These are phyloP conservation scores for Pseudocercospora cruenta DNA, from an alignment of 2,329 filamentous ascomycete genomes.

Conservation along the genomic window DNA sequence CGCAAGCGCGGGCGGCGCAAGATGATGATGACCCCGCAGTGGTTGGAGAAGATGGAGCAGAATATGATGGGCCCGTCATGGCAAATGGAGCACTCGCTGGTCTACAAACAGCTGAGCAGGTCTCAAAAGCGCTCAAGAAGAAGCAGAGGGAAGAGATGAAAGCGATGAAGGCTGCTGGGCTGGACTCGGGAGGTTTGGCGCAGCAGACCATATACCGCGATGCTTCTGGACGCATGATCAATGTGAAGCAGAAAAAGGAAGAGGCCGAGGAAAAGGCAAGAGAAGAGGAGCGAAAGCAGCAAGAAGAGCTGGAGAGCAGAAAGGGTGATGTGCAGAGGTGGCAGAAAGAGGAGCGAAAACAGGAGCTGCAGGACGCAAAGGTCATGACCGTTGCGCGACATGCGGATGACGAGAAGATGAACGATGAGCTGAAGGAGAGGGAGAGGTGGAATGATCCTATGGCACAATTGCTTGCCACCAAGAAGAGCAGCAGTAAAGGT, in stretches of 20 bases:
- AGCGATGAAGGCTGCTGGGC: conserved; percentile 51
- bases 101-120: conserved; percentile 79
- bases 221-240: conserved; percentile 90
- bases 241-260: conserved; percentile 85
- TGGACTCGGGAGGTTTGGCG: conserved; percentile 50
- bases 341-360: conserved; percentile 65
- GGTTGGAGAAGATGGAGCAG: conserved; percentile 54
- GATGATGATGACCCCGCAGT: conserved; percentile 54
- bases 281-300: conserved; percentile 67
- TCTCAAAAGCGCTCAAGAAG: conserved; percentile 60
- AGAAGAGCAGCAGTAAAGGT: conserved; percentile 60
- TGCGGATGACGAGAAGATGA: conserved; percentile 85
- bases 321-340: conserved; percentile 84
- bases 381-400: conserved; percentile 77
- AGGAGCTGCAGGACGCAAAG: conserved; percentile 77
- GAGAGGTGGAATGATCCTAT: conserved; percentile 95
- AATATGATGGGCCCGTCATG: conserved; percentile 66
- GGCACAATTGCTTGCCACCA: conserved; percentile 71
- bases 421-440: conserved; percentile 75
- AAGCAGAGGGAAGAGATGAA: conserved; percentile 67
- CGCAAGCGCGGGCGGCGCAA: conserved; percentile 33
- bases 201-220: conserved; percentile 93
- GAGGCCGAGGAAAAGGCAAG: conserved; percentile 81
- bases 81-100: conserved; percentile 85
- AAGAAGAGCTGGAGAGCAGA: conserved; percentile 68